Conservation (phyloP, 495 filamentous ascomycete species). For the Amniculicola lignicola region DNA sequence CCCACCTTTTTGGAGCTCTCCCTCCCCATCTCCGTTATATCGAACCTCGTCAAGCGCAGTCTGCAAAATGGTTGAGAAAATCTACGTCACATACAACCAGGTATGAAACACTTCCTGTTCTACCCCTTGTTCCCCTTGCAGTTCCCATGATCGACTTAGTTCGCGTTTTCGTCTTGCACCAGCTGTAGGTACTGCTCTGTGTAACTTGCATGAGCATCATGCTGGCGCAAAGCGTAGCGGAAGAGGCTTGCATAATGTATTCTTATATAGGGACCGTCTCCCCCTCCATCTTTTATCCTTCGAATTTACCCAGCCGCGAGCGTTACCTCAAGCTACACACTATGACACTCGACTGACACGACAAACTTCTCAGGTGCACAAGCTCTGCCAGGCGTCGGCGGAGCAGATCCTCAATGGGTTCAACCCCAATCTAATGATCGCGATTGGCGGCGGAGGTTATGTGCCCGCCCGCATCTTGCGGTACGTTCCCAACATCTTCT, state of each 20-base stretch:
- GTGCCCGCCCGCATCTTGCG: constrained; percentile 95
- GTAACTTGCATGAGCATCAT: too few species aligned
- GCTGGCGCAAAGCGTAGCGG: too few species aligned
- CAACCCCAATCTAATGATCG: constrained; percentile 94
- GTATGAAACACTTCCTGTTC: constrained; percentile 47
- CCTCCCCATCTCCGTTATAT: constrained; percentile 9
- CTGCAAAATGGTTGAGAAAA: constrained; percentile 81
- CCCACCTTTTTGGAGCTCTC: too few species aligned
- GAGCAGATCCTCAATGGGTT: constrained; percentile 75
- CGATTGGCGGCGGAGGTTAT: constrained; percentile 96
- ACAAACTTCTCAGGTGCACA: constrained; percentile 69
- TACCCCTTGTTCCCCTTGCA: too few species aligned
- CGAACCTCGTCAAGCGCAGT: neutral
- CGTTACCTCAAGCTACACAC: too few species aligned
- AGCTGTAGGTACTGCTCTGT: too few species aligned
- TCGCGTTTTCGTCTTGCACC: too few species aligned
- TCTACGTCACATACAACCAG: constrained; percentile 96
- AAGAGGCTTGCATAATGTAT: too few species aligned
- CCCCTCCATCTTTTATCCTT: neutral
- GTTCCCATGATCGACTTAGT: too few species aligned
- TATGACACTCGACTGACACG: constrained; percentile 8
- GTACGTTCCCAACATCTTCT: constrained; percentile 38
- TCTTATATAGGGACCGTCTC: too few species aligned
- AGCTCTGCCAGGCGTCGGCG: constrained; percentile 85
- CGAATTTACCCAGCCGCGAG: too few species aligned